These are phyloP conservation scores for Porpolomopsis calyptriformis DNA, from an alignment of 768 basidiomycete species.

Conservation along the genomic window DNA sequence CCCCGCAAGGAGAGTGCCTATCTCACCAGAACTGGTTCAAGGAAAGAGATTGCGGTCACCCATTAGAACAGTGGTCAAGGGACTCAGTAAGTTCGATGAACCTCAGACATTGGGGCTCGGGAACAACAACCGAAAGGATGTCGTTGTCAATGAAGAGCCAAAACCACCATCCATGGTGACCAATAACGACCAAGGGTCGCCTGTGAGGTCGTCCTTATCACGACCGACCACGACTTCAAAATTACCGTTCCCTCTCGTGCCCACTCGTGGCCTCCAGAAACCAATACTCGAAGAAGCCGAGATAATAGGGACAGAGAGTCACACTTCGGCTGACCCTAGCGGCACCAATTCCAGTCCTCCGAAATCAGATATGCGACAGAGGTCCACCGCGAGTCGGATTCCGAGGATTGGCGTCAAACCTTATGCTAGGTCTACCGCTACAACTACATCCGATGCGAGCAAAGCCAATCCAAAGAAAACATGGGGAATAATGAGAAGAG, in stretches of 20 bases:
- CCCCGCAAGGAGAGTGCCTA: slow-evolving; percentile 30
- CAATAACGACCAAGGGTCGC: neutral
- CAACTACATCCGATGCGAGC: slow-evolving; percentile 8
- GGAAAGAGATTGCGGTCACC: slow-evolving; percentile 20
- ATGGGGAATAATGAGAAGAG: slow-evolving; percentile 11
- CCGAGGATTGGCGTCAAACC: slow-evolving; percentile 52
- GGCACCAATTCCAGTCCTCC: slow-evolving; percentile 24
- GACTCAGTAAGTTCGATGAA: slow-evolving; percentile 27
- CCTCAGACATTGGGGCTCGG: neutral
- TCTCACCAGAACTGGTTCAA: slow-evolving; percentile 7
- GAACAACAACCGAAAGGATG: slow-evolving; percentile 4
- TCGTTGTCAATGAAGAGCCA: slow-evolving; percentile 10
- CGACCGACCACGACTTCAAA: slow-evolving; percentile 4
- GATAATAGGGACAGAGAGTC: slow-evolving; percentile 5
- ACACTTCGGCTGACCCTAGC: slow-evolving; percentile 13
- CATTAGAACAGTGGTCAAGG: slow-evolving; percentile 15
- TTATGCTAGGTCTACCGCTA: slow-evolving; percentile 34
- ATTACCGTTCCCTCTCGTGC: slow-evolving; percentile 29
- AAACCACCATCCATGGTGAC: slow-evolving; percentile 6
- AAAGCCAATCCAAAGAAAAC: neutral
- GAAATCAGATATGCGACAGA: slow-evolving; percentile 41
- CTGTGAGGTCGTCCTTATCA: neutral
- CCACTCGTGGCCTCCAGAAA: slow-evolving; percentile 6
- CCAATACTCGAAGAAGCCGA: slow-evolving; percentile 26
- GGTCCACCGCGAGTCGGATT: slow-evolving; percentile 39